Evolutionary conservation across 2,329 filamentous ascomycete genomes (phyloP), one percentile per base, ranked within the genome.

Genomic region (Colletotrichum tofieldiae): DNA sequence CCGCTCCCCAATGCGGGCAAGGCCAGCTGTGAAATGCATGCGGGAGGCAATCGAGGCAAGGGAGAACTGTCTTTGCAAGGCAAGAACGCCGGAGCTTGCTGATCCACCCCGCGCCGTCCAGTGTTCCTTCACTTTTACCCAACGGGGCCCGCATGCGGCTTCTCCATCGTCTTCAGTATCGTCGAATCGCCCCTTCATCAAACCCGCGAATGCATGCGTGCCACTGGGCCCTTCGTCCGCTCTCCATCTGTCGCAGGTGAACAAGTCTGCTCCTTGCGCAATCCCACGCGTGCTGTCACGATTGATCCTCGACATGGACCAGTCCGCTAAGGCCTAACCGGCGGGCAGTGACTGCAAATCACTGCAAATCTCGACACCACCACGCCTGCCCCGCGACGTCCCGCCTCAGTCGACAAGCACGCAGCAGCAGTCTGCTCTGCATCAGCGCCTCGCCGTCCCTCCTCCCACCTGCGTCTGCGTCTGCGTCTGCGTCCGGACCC

Each of bases 251-350:
- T 64, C 65, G 65, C 69, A 72, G 69, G 65, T 69, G 35, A 59
- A 59, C 52, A 63, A 54, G 65, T 58, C 65, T 63, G 58, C 65
- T 72, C 65, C 65, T 68, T 60, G 58, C 58, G 65, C 29, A 63
- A 63, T 68, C 45, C 67, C 6, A 52, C 47, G 20, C 39, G 35
- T 12, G 14, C 51, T 29, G 29, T 51, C 69, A 69, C 49, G 35
- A 59, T 35, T 58, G 65, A 72, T 72, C 58, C 51, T 67, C 69
- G 52, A 72, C 69, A 64, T 47, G 55, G 63, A 16, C 35, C 39
- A n/a, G 35, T 65, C 65, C 65, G 41, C 65, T 55, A 63, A n/a
- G 69, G 43, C n/a, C 65, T 69, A 69, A 72, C 54, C 51, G 45
- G 23, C 51, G 65, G 35, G 29, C 61, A 60, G 14, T 20, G 23